Conservation (phyloP, 768 basidiomycete genomes). For the Tremella yokohamensis region DNA sequence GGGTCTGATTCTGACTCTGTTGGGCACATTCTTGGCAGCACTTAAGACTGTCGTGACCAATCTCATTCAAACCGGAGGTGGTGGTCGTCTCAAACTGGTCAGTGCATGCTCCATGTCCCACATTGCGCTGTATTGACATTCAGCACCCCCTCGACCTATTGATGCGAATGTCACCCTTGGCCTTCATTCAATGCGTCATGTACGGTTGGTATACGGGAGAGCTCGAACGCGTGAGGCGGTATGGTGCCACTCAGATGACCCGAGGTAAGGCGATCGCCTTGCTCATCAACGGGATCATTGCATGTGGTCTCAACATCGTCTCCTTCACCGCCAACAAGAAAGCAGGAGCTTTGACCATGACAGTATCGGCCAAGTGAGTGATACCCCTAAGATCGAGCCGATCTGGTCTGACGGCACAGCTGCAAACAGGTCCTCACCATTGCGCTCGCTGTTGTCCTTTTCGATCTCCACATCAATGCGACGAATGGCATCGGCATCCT, state of each 20-base stretch:
- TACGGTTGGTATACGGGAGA: slow-evolving; percentile 79
- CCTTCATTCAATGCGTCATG: slow-evolving; percentile 77
- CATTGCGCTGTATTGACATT: slow-evolving; percentile 25
- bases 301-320: slow-evolving; percentile 88
- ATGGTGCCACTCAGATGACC: slow-evolving; percentile 55
- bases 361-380: slow-evolving; percentile 49
- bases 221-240: slow-evolving; percentile 61
- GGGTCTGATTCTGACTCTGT: slow-evolving; percentile 80
- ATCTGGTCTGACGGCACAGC: slow-evolving; percentile 25
- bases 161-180: slow-evolving; percentile 84
- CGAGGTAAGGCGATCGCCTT: slow-evolving; percentile 59
- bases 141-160: slow-evolving; percentile 81
- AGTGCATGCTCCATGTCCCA: slow-evolving; percentile 14
- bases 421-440: slow-evolving; percentile 92
- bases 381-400: background rate
- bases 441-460: slow-evolving; percentile 74
- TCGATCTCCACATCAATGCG: slow-evolving; percentile 73
- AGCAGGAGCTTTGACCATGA: slow-evolving; percentile 62
- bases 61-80: slow-evolving; percentile 56
- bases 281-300: slow-evolving; percentile 74
- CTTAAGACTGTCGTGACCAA: slow-evolving; percentile 91
- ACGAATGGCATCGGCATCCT: slow-evolving; percentile 78
- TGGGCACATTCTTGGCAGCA: slow-evolving; percentile 87
- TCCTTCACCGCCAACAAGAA: slow-evolving; percentile 94
- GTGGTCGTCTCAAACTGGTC: slow-evolving; percentile 48